These are phyloP conservation scores for Fusarium sp. DNA, from an alignment of 2,329 filamentous ascomycete species.

Conservation along the genomic window DNA sequence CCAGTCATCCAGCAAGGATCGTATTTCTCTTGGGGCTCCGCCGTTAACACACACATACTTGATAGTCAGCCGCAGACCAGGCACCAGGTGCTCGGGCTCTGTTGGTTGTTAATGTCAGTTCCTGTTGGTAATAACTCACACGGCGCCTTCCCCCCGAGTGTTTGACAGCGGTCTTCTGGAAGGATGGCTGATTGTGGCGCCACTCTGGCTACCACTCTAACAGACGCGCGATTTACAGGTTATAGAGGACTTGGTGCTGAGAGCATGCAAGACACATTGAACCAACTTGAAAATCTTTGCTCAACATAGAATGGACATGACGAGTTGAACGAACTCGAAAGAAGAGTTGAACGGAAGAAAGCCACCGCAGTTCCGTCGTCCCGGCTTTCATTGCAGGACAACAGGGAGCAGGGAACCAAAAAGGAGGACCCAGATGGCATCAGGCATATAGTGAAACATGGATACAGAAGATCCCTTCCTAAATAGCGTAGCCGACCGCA, in stretches of 20 bases:
- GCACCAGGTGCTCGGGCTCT: background rate
- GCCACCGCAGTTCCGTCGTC: background rate
- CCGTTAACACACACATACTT: background rate
- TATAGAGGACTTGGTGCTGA: background rate
- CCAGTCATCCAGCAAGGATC: background rate
- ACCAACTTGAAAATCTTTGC: background rate
- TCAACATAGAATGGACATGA: background rate
- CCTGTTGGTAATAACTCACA: background rate
- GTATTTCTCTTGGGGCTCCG: background rate
- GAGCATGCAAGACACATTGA: background rate
- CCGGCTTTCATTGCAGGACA: background rate
- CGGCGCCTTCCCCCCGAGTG: background rate
- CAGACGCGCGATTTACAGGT: background rate
- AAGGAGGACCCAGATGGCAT: background rate
- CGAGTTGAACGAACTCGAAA: background rate
- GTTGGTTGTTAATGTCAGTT: background rate
- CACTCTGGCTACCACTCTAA: background rate
- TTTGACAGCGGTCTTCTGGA: constrained; percentile 2
- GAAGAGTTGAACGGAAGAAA: background rate
- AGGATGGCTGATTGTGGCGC: background rate
- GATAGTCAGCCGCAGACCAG: background rate
- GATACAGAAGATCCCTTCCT: constrained; percentile 17
- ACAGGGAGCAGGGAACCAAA: background rate
- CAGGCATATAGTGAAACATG: constrained; percentile 4
- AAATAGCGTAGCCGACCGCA: constrained; percentile 1